Conservation (phyloP, 441 rosid species). For the Pelargonium citronellum region DNA sequence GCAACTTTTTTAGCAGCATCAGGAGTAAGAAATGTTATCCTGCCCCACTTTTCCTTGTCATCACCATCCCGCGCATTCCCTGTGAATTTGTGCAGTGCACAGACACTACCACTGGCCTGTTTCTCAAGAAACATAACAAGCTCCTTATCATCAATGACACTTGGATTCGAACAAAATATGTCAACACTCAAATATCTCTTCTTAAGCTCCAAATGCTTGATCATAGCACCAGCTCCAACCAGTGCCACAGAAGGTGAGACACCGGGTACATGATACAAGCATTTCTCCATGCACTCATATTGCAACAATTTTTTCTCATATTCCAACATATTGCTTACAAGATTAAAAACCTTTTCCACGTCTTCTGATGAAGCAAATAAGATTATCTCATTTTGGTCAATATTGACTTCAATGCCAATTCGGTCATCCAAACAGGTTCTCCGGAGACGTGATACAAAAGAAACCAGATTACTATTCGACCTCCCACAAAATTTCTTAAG, state of each 20-base stretch:
- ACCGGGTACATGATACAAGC: slow-evolving; percentile 49
- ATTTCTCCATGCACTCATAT: slow-evolving; percentile 70
- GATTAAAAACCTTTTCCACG: slow-evolving; percentile 47
- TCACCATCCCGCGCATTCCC: slow-evolving; percentile 33
- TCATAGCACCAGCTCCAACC: slow-evolving; percentile 87
- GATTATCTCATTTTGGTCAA: slow-evolving; percentile 55
- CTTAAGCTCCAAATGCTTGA: slow-evolving; percentile 79
- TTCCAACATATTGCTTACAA: slow-evolving; percentile 49
- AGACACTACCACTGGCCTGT: slow-evolving; percentile 44
- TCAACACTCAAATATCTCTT: slow-evolving; percentile 66
- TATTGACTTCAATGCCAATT: slow-evolving; percentile 48
- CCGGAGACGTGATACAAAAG: slow-evolving; percentile 50
- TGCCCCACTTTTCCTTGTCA: slow-evolving; percentile 49
- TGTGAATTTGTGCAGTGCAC: slow-evolving; percentile 45
- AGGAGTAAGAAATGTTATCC: slow-evolving; percentile 55
- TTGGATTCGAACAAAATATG: slow-evolving; percentile 42
- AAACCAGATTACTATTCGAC: slow-evolving; percentile 40
- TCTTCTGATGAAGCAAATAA: slow-evolving; percentile 43
- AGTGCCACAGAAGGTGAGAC: slow-evolving; percentile 53
- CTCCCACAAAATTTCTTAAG: slow-evolving; percentile 76
- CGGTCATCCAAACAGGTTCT: slow-evolving; percentile 50
- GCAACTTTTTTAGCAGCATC: slow-evolving; percentile 53
- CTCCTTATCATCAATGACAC: slow-evolving; percentile 55
- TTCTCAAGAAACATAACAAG: slow-evolving; percentile 61
- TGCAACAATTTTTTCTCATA: slow-evolving; percentile 54